Evolutionary conservation across 805 yeast species (phyloP).

Genomic region (Sugiyamaella lignohabitans): DNA sequence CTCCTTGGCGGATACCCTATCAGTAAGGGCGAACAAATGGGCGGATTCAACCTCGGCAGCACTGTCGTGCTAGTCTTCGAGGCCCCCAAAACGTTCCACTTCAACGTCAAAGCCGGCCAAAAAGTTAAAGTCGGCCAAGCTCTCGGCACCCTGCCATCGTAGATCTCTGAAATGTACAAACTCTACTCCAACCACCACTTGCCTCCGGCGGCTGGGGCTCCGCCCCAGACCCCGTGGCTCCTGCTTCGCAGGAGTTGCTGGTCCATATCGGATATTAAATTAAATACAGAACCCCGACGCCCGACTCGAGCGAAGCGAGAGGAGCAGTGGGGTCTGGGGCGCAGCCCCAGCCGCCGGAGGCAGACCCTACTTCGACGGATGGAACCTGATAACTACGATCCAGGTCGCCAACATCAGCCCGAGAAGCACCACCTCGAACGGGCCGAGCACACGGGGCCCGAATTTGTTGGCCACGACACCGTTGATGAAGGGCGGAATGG

Average conservation of each 20-base stretch:
- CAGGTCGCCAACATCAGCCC: conserved; percentile 23
- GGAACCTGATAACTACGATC: conserved; percentile 7
- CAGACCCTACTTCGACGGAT: not conserved
- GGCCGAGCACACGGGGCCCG: conserved; percentile 25
- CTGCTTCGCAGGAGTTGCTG: not conserved
- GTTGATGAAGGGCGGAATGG: conserved; percentile 58
- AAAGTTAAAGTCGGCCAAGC: conserved; percentile 76
- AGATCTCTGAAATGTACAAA: not conserved
- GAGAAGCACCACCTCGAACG: conserved; percentile 21
- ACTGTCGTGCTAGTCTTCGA: conserved; percentile 97
- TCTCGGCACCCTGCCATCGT: conserved; percentile 14
- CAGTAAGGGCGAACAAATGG: conserved; percentile 88
- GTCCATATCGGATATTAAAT: not conserved
- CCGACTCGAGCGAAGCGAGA: not conserved
- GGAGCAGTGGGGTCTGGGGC: not conserved
- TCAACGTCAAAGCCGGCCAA: conserved; percentile 64
- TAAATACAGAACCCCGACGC: not conserved
- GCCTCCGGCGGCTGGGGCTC: conserved; percentile 1
- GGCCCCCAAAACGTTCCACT: conserved; percentile 78
- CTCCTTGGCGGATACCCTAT: conserved; percentile 82
- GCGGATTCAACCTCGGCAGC: conserved; percentile 93
- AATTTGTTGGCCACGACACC: conserved; percentile 41
- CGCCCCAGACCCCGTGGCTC: not conserved
- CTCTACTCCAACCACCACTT: not conserved
- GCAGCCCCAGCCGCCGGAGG: not conserved